These are phyloP conservation scores for Saccharomycopsis hybrid DNA, from an alignment of 1,139 yeast species.

Conservation along the genomic window DNA sequence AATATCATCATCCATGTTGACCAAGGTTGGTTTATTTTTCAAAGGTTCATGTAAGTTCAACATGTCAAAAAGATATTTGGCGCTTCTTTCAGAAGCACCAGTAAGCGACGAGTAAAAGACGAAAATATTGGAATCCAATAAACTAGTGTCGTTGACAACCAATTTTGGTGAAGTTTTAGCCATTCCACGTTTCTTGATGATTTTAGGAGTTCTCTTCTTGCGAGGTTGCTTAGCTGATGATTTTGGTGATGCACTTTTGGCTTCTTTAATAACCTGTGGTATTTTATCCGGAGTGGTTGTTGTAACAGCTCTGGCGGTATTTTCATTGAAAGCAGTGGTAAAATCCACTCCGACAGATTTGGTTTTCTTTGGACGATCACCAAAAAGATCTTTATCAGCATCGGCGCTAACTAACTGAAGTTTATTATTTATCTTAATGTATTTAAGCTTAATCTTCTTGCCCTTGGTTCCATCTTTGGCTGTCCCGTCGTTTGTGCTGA, in stretches of 20 bases:
- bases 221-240: constrained; percentile 20
- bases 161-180: constrained; percentile 18
- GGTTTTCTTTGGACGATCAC: constrained; percentile 9
- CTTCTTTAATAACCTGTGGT: no score
- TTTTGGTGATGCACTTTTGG: no score
- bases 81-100: constrained; percentile 71
- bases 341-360: constrained; percentile 36
- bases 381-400: neutral
- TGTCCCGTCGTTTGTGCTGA: constrained; percentile 5
- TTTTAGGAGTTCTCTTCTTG: constrained; percentile 25
- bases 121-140: constrained; percentile 35
- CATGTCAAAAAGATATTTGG: constrained; percentile 36
- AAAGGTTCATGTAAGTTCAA: constrained; percentile 31
- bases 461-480: no score
- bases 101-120: constrained; percentile 82
- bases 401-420: constrained; percentile 8
- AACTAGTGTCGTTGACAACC: constrained; percentile 26
- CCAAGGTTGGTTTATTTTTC: constrained; percentile 42
- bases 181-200: constrained; percentile 24
- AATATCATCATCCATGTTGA: constrained; percentile 73
- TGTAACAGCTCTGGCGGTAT: no score
- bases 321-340: constrained; percentile 29
- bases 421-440: constrained; percentile 14
- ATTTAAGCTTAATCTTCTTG: constrained; percentile 19
- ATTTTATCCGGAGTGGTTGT: constrained; percentile 11